These are phyloP conservation scores for Leccinellum albellum DNA, from an alignment of 768 basidiomycete species.

Conservation along the genomic window DNA sequence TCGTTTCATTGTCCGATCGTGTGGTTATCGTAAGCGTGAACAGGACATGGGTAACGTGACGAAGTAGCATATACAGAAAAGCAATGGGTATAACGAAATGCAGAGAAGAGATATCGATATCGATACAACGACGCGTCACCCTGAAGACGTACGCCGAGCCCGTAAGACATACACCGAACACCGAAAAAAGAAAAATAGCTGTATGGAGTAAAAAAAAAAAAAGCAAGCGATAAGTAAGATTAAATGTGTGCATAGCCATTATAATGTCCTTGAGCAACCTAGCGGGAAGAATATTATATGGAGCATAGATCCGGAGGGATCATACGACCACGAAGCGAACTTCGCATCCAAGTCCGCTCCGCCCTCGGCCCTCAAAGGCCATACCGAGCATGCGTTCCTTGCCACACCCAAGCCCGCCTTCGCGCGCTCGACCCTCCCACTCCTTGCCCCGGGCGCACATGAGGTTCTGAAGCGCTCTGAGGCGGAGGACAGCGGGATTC, in stretches of 20 bases:
- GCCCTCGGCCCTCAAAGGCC: slow-evolving; percentile 59
- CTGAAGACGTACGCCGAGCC: slow-evolving; percentile 4
- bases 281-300: slow-evolving; percentile 5
- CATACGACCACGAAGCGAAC: slow-evolving; percentile 34
- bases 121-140: slow-evolving; percentile 22
- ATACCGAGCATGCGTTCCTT: slow-evolving; percentile 55
- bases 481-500: slow-evolving; percentile 56
- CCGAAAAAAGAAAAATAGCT: background rate
- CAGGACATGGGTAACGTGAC: background rate
- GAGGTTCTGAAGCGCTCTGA: slow-evolving; percentile 60
- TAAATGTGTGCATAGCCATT: slow-evolving; percentile 33
- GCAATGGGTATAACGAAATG: slow-evolving; percentile 22
- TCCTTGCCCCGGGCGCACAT: slow-evolving; percentile 40
- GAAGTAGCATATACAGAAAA: background rate
- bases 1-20: slow-evolving; percentile 7
- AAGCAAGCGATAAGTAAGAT: slow-evolving; percentile 25
- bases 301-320: slow-evolving; percentile 1
- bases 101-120: slow-evolving; percentile 13
- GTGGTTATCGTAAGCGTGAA: background rate
- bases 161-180: slow-evolving; percentile 4
- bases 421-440: slow-evolving; percentile 48
- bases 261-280: slow-evolving; percentile 19
- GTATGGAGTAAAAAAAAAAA: background rate
- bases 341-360: slow-evolving; percentile 46
- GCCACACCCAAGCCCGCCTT: slow-evolving; percentile 51